Base-by-base conservation (phyloP, 2,329 filamentous ascomycete species). In the Tolypocladium pustulatum region DNA sequence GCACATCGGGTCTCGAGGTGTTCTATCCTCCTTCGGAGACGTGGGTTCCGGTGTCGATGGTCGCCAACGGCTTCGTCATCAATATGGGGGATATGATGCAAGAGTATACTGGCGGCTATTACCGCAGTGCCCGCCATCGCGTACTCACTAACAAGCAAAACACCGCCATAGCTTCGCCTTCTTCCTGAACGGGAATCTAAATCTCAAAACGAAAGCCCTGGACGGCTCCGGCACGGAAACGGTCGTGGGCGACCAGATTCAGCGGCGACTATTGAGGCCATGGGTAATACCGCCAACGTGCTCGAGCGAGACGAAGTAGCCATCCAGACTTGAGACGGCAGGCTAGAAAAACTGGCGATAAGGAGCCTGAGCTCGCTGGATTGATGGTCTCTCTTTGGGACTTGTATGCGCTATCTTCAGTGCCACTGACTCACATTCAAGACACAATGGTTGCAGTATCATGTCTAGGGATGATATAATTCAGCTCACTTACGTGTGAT, bases 31-130 rank as follows among this genome's bases (percentile, higher is more conserved):
- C 63, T 6, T 65, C 61, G 0, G 64, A 65, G 59, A 65, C 63
- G 8, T 70, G 67, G 68, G 64, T 69, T 20, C 61, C 65, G 0
- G 69, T 73, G 0, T 67, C 69, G 1, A 66, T 67, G 1, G 66
- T 66, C 40, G 61, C 65, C 55, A 61, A 65, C 22, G 66, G 67
- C 9, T 73, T 68, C 53, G 71, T 75, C 8, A 69, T 73, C 58
- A 74, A 75, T 51, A 68, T 73, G 37, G 72, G 72, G 6, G 71
- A 74, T 57, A 67, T 74, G 66, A 65, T 74, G 61, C 63, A 71
- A 63, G 66, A 65, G 46, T 71, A 62, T 57, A 70, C 68, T 0
- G 64, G 61, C 1, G 68, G 68, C 10, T 67, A 66, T 56, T 71
- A 70, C 54, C 64, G 65, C 49, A 70, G 68, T 58, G 68, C 68